Conservation (phyloP, 495 filamentous ascomycete species). For the Neurospora sp. region DNA sequence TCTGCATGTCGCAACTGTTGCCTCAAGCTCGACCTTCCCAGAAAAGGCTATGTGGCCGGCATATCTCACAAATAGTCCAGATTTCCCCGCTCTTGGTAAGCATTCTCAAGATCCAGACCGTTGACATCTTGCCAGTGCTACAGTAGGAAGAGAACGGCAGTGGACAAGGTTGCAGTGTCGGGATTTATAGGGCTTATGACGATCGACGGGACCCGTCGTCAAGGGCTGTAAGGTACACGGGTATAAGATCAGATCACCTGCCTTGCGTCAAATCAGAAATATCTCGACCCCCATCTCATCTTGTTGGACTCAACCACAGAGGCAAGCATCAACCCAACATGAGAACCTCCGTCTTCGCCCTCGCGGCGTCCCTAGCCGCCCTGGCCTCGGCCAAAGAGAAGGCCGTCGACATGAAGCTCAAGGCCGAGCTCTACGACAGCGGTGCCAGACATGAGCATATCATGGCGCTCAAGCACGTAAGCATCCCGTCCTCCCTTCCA, state of each 20-base stretch:
- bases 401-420: slow-evolving; percentile 16
- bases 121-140: background rate
- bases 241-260: background rate
- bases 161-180: background rate
- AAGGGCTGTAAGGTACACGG: background rate
- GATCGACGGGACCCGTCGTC: background rate
- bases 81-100: background rate
- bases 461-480: slow-evolving; percentile 35
- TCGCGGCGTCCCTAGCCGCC: slow-evolving; percentile 26
- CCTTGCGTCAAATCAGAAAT: background rate
- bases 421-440: slow-evolving; percentile 30
- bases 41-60: background rate
- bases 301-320: background rate
- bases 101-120: background rate
- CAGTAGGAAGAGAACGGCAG: background rate
- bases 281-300: background rate
- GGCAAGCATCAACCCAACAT: background rate
- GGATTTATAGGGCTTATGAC: background rate
- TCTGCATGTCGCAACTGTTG: background rate
- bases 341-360: slow-evolving; percentile 5
- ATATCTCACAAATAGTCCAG: background rate
- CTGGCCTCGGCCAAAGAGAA: slow-evolving; percentile 24
- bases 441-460: slow-evolving; percentile 37
- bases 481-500: background rate
- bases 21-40: background rate